Evolutionary conservation across 139 green algal genomes (phyloP).

Genomic region (Chlamydomonas applanata): DNA sequence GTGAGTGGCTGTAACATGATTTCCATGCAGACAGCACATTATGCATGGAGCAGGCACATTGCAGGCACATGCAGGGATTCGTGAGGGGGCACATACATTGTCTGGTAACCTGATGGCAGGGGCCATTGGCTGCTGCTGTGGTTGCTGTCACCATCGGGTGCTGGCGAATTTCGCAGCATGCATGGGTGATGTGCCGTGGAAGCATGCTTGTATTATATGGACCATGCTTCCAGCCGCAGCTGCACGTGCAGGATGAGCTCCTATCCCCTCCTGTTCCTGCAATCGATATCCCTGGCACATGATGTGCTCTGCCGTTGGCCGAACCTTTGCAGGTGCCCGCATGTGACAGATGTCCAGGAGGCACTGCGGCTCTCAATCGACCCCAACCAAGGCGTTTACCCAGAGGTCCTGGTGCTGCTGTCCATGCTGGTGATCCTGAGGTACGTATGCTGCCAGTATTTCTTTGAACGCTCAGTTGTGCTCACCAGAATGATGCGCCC

Average conservation of each 20-base stretch:
- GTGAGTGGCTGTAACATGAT: too few relatives aligned
- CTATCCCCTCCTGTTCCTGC: too few relatives aligned
- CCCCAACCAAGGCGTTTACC: slow-evolving; percentile 7
- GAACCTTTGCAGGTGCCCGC: background rate
- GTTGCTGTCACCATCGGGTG: background rate
- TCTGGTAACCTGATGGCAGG: background rate
- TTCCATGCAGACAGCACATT: too few relatives aligned
- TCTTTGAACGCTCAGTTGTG: too few relatives aligned
- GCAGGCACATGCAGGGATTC: background rate
- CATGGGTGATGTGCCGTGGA: too few relatives aligned
- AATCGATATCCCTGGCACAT: too few relatives aligned
- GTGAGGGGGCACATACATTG: background rate
- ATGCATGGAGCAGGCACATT: background rate
- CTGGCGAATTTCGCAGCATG: too few relatives aligned
- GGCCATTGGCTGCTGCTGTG: background rate
- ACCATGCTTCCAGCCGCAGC: too few relatives aligned
- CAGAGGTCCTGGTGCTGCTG: slow-evolving; percentile 37
- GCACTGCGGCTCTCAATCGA: slow-evolving; percentile 33
- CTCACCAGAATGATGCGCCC: too few relatives aligned
- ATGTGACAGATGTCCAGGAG: slow-evolving; percentile 12
- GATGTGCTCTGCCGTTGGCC: too few relatives aligned
- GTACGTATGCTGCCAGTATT: background rate
- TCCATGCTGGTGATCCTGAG: slow-evolving; percentile 32
- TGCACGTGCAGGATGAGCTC: too few relatives aligned
- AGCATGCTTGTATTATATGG: too few relatives aligned